A percentile compares a stretch with the other conserved stretches of the same genome.
Conservation (phyloP, 2,329 filamentous ascomycete species). For the Hortaea werneckii region DNA sequence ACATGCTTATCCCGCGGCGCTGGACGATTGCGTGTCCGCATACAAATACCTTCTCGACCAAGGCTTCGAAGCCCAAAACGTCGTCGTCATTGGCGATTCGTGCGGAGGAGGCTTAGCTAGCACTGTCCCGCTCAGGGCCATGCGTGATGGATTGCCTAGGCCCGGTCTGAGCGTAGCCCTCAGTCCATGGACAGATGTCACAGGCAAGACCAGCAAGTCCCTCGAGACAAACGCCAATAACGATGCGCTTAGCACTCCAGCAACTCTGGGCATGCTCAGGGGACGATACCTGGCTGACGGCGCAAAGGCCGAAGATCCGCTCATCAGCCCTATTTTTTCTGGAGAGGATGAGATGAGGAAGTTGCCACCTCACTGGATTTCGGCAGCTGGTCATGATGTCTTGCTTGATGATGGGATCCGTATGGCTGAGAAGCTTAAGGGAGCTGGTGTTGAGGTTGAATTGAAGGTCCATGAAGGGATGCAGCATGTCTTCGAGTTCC, state of each 20-base stretch:
- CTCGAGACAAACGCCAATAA: slow-evolving; percentile 12
- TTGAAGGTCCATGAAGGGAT: slow-evolving; percentile 40
- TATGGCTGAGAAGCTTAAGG: slow-evolving; percentile 39
- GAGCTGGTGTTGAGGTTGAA: slow-evolving; percentile 36
- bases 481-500: slow-evolving; percentile 30
- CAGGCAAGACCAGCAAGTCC: slow-evolving; percentile 5
- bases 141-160: slow-evolving; percentile 9
- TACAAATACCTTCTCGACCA: slow-evolving; percentile 44
- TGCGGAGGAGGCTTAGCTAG: slow-evolving; percentile 18
- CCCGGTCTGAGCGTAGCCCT: slow-evolving; percentile 15
- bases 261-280: slow-evolving; percentile 6
- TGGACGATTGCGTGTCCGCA: slow-evolving; percentile 47
- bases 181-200: slow-evolving; percentile 19
- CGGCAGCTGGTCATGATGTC: slow-evolving; percentile 35
- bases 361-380: slow-evolving; percentile 33
- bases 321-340: slow-evolving; percentile 6
- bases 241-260: slow-evolving; percentile 14
- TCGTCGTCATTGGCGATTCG: slow-evolving; percentile 16
- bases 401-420: slow-evolving; percentile 43
- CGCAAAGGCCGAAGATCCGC: slow-evolving; percentile 3
- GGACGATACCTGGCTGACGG: slow-evolving; percentile 2
- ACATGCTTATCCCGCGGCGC: slow-evolving; percentile 43
- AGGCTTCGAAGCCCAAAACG: slow-evolving; percentile 18
- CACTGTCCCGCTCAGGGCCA: slow-evolving; percentile 14
- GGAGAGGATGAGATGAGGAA: slow-evolving; percentile 1